Conservation (phyloP, 164 flowering plant species). For the Houttuynia cordata region DNA sequence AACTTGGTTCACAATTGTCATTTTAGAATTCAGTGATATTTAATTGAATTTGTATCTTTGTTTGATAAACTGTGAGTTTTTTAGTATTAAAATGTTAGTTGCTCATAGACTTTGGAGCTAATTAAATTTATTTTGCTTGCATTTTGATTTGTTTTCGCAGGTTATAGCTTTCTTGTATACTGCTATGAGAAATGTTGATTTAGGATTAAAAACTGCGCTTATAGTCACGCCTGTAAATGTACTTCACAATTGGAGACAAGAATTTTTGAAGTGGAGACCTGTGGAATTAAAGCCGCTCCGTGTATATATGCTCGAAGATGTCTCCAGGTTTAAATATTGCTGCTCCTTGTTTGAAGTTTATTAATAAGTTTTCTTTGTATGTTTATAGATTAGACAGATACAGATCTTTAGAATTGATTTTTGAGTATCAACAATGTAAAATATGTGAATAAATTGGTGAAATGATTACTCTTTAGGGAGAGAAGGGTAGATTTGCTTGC, state of each 20-base stretch:
- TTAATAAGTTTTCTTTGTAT: neutral
- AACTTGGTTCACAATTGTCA: no score
- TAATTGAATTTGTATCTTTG: no score
- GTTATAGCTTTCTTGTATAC: slow-evolving; percentile 91
- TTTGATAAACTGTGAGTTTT: no score
- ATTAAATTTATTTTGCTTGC: no score
- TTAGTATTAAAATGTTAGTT: no score
- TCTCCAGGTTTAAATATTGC: no score
- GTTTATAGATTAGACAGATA: neutral
- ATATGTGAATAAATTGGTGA: neutral
- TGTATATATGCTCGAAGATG: slow-evolving; percentile 87
- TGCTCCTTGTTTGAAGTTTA: no score
- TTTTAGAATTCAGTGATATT: no score
- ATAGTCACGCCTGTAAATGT: slow-evolving; percentile 97
- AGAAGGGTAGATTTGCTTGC: slow-evolving; percentile 59
- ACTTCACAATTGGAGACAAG: slow-evolving; percentile 92
- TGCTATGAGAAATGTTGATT: slow-evolving; percentile 79
- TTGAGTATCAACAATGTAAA: no score
- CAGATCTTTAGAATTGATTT: neutral
- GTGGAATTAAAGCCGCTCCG: slow-evolving; percentile 73
- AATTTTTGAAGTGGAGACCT: slow-evolving; percentile 89
- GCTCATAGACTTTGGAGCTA: no score
- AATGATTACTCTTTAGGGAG: slow-evolving; percentile 32
- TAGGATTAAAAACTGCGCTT: slow-evolving; percentile 81
- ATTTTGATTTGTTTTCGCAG: slow-evolving; percentile 38